phyloP scores from a whole-genome alignment of 345 rosid genomes.

The Psidium friedrichsthalianum region DNA sequence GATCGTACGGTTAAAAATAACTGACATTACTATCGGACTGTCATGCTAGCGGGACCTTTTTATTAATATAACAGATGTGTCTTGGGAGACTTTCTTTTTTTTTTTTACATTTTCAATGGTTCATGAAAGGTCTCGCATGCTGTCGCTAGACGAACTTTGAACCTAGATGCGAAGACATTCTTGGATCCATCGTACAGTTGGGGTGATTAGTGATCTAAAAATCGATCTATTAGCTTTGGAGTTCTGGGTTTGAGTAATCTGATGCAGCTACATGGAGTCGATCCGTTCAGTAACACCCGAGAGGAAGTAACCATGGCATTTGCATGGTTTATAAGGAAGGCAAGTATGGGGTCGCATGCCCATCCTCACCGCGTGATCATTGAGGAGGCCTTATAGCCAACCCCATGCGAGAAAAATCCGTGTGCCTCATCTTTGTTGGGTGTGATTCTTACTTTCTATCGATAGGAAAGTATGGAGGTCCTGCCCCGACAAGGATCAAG shows the following conservation, averaged over 20 bases:
- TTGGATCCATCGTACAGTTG: neutral
- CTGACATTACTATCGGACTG: too few relatives aligned
- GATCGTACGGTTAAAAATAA: too few relatives aligned
- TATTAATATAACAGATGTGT: neutral
- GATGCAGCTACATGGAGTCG: neutral
- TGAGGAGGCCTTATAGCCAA: neutral
- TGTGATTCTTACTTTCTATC: too few relatives aligned
- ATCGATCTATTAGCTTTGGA: neutral
- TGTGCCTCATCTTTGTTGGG: neutral
- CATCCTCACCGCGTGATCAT: neutral
- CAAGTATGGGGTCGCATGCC: neutral
- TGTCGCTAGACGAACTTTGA: neutral
- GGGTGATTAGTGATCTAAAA: neutral
- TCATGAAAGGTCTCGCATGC: neutral
- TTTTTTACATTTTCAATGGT: neutral
- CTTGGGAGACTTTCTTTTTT: neutral
- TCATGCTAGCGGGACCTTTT: too few relatives aligned
- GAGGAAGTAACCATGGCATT: neutral
- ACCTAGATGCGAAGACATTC: neutral
- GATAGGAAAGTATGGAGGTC: too few relatives aligned
- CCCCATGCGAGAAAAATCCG: neutral
- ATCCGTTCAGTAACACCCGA: neutral
- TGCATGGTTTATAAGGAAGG: neutral
- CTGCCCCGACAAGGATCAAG: too few relatives aligned
- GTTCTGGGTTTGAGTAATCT: neutral